Evolutionary conservation across 2,329 filamentous ascomycete genomes (phyloP).

Genomic region (Penicillium nordicum): DNA sequence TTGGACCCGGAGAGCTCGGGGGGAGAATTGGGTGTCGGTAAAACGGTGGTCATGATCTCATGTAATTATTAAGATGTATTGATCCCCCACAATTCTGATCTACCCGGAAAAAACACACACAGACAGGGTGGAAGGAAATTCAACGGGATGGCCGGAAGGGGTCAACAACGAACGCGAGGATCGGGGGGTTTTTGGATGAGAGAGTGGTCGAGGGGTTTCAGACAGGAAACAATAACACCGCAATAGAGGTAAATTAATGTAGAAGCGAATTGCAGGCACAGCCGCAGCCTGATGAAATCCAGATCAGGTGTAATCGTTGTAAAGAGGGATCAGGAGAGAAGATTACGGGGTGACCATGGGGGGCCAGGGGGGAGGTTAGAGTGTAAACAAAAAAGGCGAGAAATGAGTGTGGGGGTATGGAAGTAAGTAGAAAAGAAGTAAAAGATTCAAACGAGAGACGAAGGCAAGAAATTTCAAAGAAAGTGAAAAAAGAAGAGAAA

Average conservation of each 20-base stretch:
- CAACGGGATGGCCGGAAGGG: constrained; percentile 17
- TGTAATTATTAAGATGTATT: constrained; percentile 18
- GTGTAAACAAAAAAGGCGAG: constrained; percentile 10
- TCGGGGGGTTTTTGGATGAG: not conserved
- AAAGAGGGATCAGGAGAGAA: constrained; percentile 21
- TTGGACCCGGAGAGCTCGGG: constrained; percentile 80
- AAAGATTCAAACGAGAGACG: constrained; percentile 18
- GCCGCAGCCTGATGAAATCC: constrained; percentile 23
- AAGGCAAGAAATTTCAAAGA: constrained; percentile 1
- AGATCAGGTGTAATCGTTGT: constrained; percentile 21
- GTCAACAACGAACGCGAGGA: constrained; percentile 18
- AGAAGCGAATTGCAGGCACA: constrained; percentile 25
- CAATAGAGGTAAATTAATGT: constrained; percentile 16
- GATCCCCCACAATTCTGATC: constrained; percentile 12
- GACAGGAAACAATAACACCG: constrained; percentile 6
- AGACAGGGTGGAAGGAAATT: not conserved
- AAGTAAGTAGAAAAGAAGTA: constrained; percentile 13
- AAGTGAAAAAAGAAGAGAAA: constrained; percentile 6
- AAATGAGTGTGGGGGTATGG: constrained; percentile 6
- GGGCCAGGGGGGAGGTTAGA: not conserved
- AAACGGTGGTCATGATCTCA: constrained; percentile 44
- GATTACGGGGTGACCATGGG: constrained; percentile 1
- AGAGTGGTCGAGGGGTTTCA: not conserved
- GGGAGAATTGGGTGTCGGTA: constrained; percentile 61
- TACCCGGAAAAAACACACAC: constrained; percentile 5